A percentile compares a stretch with the other conserved stretches of the same genome.
Conservation (phyloP, 805 yeast genomes). For the Pichia exigua region DNA sequence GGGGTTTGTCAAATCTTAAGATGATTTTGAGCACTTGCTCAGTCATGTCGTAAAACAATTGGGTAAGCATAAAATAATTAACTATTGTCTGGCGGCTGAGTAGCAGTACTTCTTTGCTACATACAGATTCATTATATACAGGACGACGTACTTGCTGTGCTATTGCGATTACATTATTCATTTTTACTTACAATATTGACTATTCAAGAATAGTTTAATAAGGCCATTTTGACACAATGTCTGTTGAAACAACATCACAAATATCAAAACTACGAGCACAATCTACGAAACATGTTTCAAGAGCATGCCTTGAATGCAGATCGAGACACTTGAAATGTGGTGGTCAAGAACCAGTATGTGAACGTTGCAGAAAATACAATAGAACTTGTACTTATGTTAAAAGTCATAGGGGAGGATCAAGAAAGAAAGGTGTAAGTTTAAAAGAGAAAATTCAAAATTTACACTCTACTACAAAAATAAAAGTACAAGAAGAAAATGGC, state of each 20-base stretch:
- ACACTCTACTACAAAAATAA: not conserved
- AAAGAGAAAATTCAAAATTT: slow-evolving; percentile 18
- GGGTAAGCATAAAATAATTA: too few species aligned
- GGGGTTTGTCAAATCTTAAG: not conserved
- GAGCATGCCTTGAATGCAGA: slow-evolving; percentile 47
- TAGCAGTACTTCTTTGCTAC: too few species aligned
- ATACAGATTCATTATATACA: not conserved
- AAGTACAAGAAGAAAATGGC: not conserved
- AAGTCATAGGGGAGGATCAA: slow-evolving; percentile 46
- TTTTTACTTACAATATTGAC: not conserved
- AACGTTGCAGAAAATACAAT: slow-evolving; percentile 30
- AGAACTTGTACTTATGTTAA: slow-evolving; percentile 41
- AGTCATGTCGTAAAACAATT: too few species aligned
- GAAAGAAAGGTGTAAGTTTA: slow-evolving; percentile 37
- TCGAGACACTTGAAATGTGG: slow-evolving; percentile 44
- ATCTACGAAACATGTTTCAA: slow-evolving; percentile 30
- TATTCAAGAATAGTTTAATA: not conserved
- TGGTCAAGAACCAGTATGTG: slow-evolving; percentile 39
- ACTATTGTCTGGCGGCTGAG: not conserved
- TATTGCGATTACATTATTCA: not conserved
- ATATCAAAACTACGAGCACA: not conserved
- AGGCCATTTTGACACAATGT: not conserved
- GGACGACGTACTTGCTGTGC: not conserved
- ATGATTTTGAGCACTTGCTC: too few species aligned
- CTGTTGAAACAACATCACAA: not conserved